phyloP scores from a whole-genome alignment of 1,139 yeast genomes.

The Diutina scorzettiae region DNA sequence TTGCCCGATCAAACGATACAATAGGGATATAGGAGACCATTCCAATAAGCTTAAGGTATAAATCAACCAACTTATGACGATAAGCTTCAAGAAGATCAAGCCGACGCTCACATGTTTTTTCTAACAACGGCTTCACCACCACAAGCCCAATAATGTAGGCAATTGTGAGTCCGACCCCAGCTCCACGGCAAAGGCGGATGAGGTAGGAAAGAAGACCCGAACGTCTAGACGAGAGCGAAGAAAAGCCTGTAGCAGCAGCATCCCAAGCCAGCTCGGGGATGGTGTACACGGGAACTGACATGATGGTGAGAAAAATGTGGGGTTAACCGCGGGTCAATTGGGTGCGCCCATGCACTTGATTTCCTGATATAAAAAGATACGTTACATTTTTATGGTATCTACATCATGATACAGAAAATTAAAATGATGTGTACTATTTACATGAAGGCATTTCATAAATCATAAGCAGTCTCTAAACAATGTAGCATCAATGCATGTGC shows the following conservation, averaged over 20 bases:
- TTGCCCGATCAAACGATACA: constrained; percentile 20
- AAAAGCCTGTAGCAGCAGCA: constrained; percentile 14
- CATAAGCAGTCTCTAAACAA: no score
- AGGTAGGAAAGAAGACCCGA: constrained; percentile 16
- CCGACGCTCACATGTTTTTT: constrained; percentile 19
- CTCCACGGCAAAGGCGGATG: constrained; percentile 23
- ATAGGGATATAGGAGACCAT: constrained; percentile 30
- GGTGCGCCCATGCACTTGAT: no score
- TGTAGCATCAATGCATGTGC: no score
- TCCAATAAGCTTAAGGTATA: constrained; percentile 24
- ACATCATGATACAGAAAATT: no score
- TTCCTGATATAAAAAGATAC: no score
- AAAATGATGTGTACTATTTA: no score
- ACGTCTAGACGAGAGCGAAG: constrained; percentile 10
- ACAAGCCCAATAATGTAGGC: constrained; percentile 23
- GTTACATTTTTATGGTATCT: no score
- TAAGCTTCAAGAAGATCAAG: constrained; percentile 25
- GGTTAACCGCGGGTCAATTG: background rate
- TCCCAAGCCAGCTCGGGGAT: constrained; percentile 35
- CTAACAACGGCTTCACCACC: constrained; percentile 26
- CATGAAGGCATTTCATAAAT: no score
- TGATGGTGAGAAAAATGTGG: constrained; percentile 7
- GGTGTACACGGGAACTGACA: constrained; percentile 24
- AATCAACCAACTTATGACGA: constrained; percentile 23
- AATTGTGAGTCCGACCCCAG: constrained; percentile 21